Evolutionary conservation across 1,284 basidiomycete genomes (phyloP).

Genomic region (Apiotrichum montevideense): DNA sequence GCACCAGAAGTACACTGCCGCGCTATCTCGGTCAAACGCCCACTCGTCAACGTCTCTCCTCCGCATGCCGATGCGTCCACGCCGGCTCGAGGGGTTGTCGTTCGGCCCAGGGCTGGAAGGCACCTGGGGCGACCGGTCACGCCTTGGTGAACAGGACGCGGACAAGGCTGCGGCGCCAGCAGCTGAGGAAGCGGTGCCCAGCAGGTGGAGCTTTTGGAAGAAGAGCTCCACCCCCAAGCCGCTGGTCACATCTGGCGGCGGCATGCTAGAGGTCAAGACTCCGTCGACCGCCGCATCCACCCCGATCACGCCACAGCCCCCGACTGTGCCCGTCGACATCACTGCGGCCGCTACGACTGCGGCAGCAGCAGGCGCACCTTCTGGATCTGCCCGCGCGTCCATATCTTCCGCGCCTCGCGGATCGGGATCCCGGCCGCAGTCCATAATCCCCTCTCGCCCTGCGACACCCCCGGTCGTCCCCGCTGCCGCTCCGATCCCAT

Average conservation of each 20-base stretch:
- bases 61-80: conserved; percentile 13
- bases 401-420: background rate
- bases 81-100: conserved; percentile 4
- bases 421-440: background rate
- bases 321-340: background rate
- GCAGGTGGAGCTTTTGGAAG: conserved; percentile 44
- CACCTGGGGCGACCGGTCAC: conserved; percentile 36
- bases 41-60: conserved; percentile 37
- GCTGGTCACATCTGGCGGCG: conserved; percentile 43
- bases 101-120: conserved; percentile 16
- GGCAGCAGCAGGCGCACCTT: background rate
- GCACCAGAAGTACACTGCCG: conserved; percentile 31
- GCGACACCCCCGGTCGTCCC: conserved; percentile 1
- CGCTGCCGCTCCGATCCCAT: background rate
- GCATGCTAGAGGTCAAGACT: conserved; percentile 41
- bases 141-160: conserved; percentile 38
- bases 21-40: conserved; percentile 37
- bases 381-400: background rate
- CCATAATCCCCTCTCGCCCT: background rate
- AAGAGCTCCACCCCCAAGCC: conserved; percentile 27
- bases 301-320: background rate
- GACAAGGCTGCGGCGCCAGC: conserved; percentile 15
- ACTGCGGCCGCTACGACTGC: background rate
- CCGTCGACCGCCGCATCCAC: conserved; percentile 1
- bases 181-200: conserved; percentile 8